phyloP scores from a whole-genome alignment of 2,329 filamentous ascomycete species.

The Sporothrix phasma region DNA sequence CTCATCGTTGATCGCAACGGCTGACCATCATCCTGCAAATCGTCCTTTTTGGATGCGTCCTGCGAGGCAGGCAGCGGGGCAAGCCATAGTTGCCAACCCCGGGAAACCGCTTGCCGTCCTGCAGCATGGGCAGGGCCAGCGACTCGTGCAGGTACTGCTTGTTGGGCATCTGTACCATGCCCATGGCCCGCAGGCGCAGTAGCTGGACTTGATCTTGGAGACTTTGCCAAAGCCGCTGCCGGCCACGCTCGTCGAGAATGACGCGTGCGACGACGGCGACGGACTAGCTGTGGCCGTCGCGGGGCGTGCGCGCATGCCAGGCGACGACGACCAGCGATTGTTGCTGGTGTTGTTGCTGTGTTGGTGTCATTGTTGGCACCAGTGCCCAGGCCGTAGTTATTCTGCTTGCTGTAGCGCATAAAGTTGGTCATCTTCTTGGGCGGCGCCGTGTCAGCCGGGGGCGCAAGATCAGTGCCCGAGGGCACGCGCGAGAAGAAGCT shows the following conservation, averaged over 20 bases:
- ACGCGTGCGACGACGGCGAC: background rate
- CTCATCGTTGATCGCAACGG: background rate
- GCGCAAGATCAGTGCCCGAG: background rate
- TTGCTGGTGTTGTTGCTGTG: background rate
- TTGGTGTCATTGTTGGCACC: background rate
- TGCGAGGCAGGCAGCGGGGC: constrained; percentile 11
- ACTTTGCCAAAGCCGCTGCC: background rate
- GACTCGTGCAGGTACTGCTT: constrained; percentile 35
- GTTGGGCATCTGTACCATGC: constrained; percentile 24
- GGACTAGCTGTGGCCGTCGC: background rate
- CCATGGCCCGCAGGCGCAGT: constrained; percentile 40
- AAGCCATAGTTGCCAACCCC: constrained; percentile 31
- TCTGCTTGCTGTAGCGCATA: constrained; percentile 13
- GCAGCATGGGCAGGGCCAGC: constrained; percentile 32
- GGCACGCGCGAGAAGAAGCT: constrained; percentile 18
- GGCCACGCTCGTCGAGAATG: background rate
- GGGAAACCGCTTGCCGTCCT: constrained; percentile 31
- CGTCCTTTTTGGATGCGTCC: background rate
- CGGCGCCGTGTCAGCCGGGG: background rate
- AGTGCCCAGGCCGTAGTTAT: background rate
- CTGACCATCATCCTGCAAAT: background rate
- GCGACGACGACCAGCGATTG: background rate
- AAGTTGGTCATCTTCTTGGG: constrained; percentile 17
- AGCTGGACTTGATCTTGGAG: constrained; percentile 16
- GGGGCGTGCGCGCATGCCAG: background rate